phyloP scores from a whole-genome alignment of 2,329 filamentous ascomycete genomes.

The Didymella glomerata region DNA sequence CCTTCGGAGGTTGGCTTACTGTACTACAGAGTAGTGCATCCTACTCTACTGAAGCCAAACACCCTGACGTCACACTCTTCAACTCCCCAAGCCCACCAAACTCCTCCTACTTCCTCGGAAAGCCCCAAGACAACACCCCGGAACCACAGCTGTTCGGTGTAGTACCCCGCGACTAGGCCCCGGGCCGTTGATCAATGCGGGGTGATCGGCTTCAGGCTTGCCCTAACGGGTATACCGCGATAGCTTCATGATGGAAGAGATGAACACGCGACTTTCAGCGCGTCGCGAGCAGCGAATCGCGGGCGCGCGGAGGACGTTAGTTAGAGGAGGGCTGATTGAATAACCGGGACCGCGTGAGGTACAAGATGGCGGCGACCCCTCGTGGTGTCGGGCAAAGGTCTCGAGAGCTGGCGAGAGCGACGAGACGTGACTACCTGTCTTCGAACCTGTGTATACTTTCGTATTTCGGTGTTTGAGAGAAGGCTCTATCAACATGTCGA shows the following conservation, averaged over 20 bases:
- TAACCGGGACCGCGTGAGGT: constrained; percentile 9
- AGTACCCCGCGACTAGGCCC: constrained; percentile 28
- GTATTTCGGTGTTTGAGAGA: neutral
- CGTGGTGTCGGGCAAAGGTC: neutral
- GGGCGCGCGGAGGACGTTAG: constrained; percentile 6
- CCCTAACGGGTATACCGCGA: constrained; percentile 34
- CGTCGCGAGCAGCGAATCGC: constrained; percentile 11
- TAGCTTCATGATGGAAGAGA: constrained; percentile 3
- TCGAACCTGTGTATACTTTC: neutral
- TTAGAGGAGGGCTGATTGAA: neutral
- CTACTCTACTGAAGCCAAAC: neutral
- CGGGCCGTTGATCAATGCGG: constrained; percentile 25
- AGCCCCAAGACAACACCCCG: neutral
- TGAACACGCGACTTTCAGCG: constrained; percentile 21
- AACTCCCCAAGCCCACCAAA: neutral
- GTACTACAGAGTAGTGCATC: no score
- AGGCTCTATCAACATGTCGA: constrained; percentile 24
- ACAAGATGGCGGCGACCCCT: constrained; percentile 6
- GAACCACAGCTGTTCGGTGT: neutral
- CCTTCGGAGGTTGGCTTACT: no score
- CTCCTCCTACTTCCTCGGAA: neutral
- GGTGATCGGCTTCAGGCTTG: constrained; percentile 33
- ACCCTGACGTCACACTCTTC: neutral
- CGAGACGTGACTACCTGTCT: neutral
- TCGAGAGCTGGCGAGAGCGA: constrained; percentile 4